Evolutionary conservation across 2,329 filamentous ascomycete species (phyloP).

Genomic region (Daldinia eschscholtzii): DNA sequence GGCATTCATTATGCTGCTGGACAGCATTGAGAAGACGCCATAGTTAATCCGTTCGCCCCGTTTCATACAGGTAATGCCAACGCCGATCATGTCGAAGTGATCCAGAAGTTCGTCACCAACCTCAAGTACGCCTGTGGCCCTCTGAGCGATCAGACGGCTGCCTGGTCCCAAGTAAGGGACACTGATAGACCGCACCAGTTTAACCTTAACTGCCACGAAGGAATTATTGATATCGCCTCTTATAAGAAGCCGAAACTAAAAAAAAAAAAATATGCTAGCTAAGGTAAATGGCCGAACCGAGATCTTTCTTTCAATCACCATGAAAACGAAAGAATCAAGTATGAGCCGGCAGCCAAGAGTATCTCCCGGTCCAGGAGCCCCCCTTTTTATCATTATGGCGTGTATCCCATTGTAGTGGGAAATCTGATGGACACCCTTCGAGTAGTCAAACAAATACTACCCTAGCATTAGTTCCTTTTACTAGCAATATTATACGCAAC

Average conservation of each 20-base stretch:
- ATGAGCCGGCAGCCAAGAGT: constrained; percentile 29
- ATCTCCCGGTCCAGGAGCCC: constrained; percentile 28
- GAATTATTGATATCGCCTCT: constrained; percentile 29
- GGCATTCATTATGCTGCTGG: not conserved
- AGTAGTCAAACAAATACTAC: constrained; percentile 32
- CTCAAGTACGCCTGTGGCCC: too few relatives aligned
- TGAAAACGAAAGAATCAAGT: constrained; percentile 30
- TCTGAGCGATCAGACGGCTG: too few relatives aligned
- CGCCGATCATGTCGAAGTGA: constrained; percentile 17
- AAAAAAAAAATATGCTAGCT: not conserved
- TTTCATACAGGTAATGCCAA: constrained; percentile 5
- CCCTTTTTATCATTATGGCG: constrained; percentile 29
- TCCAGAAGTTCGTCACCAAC: constrained; percentile 5
- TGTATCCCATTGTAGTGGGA: constrained; percentile 36
- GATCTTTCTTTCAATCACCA: constrained; percentile 12
- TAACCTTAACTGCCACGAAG: too few relatives aligned
- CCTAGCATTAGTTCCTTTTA: not conserved
- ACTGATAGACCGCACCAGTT: too few relatives aligned
- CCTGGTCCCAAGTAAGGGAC: too few relatives aligned
- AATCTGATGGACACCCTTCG: constrained; percentile 26
- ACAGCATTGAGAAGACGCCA: constrained; percentile 5
- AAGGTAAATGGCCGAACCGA: not conserved
- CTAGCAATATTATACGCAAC: not conserved
- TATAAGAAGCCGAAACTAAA: constrained; percentile 22
- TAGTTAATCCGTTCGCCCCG: constrained; percentile 13